phyloP scores from a whole-genome alignment of 495 filamentous ascomycete species.

The Aspergillus sclerotiicarbonarius region DNA sequence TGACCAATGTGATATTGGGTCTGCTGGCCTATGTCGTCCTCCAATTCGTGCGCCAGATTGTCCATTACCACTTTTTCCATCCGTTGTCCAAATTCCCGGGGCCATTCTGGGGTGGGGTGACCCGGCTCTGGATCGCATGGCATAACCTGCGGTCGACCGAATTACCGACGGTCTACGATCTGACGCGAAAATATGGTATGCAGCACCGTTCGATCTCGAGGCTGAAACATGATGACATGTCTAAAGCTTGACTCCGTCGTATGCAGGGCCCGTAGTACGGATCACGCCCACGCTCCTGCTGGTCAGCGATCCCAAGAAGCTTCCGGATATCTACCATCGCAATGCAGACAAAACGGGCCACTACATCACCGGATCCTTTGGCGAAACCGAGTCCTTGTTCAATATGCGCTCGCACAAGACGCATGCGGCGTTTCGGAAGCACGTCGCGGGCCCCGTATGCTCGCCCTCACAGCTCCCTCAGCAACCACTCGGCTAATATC shows the following conservation, averaged over 20 bases:
- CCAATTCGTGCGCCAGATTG: conserved; percentile 31
- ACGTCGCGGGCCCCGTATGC: conserved; percentile 40
- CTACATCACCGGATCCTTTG: conserved; percentile 51
- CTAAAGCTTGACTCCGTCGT: not conserved
- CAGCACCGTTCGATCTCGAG: not conserved
- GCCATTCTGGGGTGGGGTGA: conserved; percentile 53
- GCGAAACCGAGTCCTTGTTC: conserved; percentile 47
- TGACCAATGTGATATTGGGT: conserved; percentile 26
- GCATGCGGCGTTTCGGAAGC: conserved; percentile 46
- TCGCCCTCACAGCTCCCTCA: too few species aligned
- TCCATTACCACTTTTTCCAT: conserved; percentile 54
- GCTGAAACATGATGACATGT: not conserved
- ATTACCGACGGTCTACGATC: conserved; percentile 32
- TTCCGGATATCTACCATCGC: conserved; percentile 54
- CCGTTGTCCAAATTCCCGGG: conserved; percentile 51
- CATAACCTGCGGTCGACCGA: conserved; percentile 46
- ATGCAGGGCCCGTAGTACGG: conserved; percentile 44
- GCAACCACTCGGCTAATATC: conserved; percentile 10
- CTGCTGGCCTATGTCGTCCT: conserved; percentile 29
- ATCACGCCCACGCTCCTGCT: conserved; percentile 45
- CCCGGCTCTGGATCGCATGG: conserved; percentile 50
- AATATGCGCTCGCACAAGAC: conserved; percentile 49
- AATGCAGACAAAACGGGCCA: conserved; percentile 55
- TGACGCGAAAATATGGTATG: conserved; percentile 51
- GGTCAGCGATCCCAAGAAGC: conserved; percentile 43